Conservation (phyloP, 805 yeast species). For the Sporopachydermia lactativora region DNA sequence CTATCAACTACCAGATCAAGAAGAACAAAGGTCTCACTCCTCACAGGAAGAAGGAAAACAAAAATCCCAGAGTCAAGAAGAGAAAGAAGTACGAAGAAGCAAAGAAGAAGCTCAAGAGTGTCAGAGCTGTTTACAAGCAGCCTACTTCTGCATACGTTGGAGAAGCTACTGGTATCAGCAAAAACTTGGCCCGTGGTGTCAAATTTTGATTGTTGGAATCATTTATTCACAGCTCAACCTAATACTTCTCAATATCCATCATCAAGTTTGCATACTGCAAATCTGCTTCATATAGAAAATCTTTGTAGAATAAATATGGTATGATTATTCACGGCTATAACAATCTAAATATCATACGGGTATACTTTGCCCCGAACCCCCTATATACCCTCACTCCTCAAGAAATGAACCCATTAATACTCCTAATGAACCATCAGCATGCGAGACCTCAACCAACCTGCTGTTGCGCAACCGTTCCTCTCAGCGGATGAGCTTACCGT, state of each 20-base stretch:
- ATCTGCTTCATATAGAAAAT: too few relatives aligned
- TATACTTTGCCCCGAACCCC: too few relatives aligned
- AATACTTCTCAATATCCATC: slow-evolving; percentile 15
- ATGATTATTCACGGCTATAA: too few relatives aligned
- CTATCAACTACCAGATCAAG: slow-evolving; percentile 84
- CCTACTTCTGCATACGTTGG: slow-evolving; percentile 78
- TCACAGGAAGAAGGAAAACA: slow-evolving; percentile 80
- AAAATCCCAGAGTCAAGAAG: slow-evolving; percentile 96
- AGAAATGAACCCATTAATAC: too few relatives aligned
- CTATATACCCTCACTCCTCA: too few relatives aligned
- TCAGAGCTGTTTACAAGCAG: slow-evolving; percentile 73
- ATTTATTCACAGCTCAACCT: slow-evolving; percentile 9
- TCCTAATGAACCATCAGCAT: too few relatives aligned
- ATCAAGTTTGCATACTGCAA: slow-evolving; percentile 23
- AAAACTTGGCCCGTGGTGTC: slow-evolving; percentile 79
- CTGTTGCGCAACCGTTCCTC: too few relatives aligned
- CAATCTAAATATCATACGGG: too few relatives aligned
- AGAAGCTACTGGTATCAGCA: slow-evolving; percentile 94
- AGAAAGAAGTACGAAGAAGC: slow-evolving; percentile 94
- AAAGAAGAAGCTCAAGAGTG: slow-evolving; percentile 81
- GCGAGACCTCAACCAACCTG: too few relatives aligned
- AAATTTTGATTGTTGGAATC: slow-evolving; percentile 30
- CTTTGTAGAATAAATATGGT: too few relatives aligned
- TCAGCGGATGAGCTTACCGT: too few relatives aligned
- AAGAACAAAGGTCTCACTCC: slow-evolving; percentile 96